Evolutionary conservation across 331 rosid genomes (phyloP).

Genomic region (Spiraea crenata): DNA sequence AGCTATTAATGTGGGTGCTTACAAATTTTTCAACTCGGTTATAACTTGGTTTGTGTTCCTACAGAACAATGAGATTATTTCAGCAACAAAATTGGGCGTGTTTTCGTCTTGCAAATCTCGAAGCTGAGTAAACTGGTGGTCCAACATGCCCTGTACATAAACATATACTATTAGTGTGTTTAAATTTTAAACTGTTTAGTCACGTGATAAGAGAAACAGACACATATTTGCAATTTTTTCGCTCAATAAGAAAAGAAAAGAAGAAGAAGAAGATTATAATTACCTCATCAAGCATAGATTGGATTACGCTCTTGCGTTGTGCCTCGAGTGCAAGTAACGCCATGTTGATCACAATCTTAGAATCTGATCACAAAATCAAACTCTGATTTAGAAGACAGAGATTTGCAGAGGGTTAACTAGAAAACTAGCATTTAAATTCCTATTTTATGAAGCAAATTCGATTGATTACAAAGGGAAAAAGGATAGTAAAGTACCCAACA

Average conservation of each 20-base stretch:
- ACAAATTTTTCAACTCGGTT: slow-evolving; percentile 8
- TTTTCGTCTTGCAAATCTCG: slow-evolving; percentile 16
- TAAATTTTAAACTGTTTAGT: too few relatives aligned
- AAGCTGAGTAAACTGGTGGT: slow-evolving; percentile 19
- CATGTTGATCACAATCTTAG: slow-evolving; percentile 3
- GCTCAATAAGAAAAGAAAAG: neutral
- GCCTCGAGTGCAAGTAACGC: slow-evolving; percentile 3
- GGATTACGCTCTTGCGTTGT: slow-evolving; percentile 12
- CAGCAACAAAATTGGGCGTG: slow-evolving; percentile 21
- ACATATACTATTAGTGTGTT: too few relatives aligned
- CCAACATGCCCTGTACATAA: slow-evolving; percentile 15
- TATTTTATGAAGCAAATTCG: neutral
- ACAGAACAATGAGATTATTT: slow-evolving; percentile 16
- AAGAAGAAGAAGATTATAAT: neutral
- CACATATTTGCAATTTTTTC: too few relatives aligned
- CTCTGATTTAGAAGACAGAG: neutral
- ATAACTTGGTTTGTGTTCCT: slow-evolving; percentile 1
- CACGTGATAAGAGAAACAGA: too few relatives aligned
- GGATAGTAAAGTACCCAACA: too few relatives aligned
- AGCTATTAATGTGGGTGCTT: neutral
- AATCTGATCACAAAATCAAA: neutral
- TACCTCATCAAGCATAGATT: slow-evolving; percentile 29
- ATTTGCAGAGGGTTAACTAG: neutral
- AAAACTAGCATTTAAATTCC: neutral
- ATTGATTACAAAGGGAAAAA: too few relatives aligned